Conservation (phyloP, 2,329 filamentous ascomycete species). For the Magnaporthiopsis incrustans region DNA sequence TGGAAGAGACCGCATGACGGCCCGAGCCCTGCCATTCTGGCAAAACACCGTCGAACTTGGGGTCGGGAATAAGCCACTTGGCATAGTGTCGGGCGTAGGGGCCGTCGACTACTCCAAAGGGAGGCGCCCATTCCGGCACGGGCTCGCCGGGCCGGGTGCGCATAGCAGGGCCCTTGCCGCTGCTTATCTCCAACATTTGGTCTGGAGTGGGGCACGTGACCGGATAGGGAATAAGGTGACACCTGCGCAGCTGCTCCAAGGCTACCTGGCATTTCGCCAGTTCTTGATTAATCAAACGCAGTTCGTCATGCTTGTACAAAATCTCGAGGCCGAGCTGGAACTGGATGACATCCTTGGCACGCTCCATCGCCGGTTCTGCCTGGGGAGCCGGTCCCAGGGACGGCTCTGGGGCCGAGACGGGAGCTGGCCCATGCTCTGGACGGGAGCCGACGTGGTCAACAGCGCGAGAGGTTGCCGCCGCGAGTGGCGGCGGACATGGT, state of each 20-base stretch:
- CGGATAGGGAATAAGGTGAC: constrained; percentile 86
- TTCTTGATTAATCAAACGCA: constrained; percentile 91
- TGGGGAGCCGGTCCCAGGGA: neutral
- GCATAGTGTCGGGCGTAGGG: constrained; percentile 92
- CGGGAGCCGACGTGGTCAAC: constrained; percentile 1
- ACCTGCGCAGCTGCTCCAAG: constrained; percentile 86
- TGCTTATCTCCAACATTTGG: constrained; percentile 62
- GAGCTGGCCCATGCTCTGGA: neutral
- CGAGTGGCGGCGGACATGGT: constrained; percentile 15
- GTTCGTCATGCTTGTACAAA: constrained; percentile 85
- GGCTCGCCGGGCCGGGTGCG: constrained; percentile 52
- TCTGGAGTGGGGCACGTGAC: constrained; percentile 58
- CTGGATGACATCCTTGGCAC: constrained; percentile 65
- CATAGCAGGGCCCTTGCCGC: constrained; percentile 66
- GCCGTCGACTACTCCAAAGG: constrained; percentile 85
- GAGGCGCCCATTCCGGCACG: constrained; percentile 69
- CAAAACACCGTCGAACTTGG: constrained; percentile 68
- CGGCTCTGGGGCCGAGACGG: neutral
- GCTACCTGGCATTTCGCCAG: constrained; percentile 91
- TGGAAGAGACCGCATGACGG: constrained; percentile 32
- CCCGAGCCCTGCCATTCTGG: constrained; percentile 34
- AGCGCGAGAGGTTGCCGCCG: constrained; percentile 16
- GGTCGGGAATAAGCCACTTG: constrained; percentile 88
- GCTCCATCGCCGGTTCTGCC: constrained; percentile 32
- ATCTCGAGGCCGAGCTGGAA: constrained; percentile 89